Percentiles rank a stretch among this genome's conserved stretches.
Evolutionary conservation across 2,329 filamentous ascomycete genomes (phyloP).

Genomic region (Fusarium goolgardi): DNA sequence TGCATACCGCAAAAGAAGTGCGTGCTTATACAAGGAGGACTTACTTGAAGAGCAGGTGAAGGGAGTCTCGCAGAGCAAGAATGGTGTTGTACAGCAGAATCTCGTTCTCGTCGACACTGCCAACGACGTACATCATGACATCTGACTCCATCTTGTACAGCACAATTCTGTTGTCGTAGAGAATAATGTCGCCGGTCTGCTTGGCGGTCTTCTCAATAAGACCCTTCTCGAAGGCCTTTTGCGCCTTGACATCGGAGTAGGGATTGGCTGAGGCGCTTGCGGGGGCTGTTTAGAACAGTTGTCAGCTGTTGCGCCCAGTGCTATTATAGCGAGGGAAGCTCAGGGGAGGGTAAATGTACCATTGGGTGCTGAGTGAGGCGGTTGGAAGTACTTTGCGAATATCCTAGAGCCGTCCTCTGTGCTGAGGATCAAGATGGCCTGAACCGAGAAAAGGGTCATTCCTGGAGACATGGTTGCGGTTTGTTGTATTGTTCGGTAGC

Average conservation of each 20-base stretch:
- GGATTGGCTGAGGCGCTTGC: slow-evolving; percentile 73
- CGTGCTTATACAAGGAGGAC: slow-evolving; percentile 43
- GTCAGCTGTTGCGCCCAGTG: slow-evolving; percentile 47
- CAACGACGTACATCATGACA: slow-evolving; percentile 95
- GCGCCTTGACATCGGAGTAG: slow-evolving; percentile 89
- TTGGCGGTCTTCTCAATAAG: slow-evolving; percentile 96
- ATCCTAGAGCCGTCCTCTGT: slow-evolving; percentile 91
- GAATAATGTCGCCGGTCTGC: slow-evolving; percentile 93
- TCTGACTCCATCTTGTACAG: slow-evolving; percentile 99
- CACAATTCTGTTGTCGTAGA: slow-evolving; percentile 96
- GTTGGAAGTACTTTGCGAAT: slow-evolving; percentile 91
- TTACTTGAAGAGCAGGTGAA: slow-evolving; percentile 93
- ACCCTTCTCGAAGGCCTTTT: slow-evolving; percentile 97
- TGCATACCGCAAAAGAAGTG: neutral
- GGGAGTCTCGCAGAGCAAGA: slow-evolving; percentile 86
- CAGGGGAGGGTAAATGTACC: slow-evolving; percentile 46
- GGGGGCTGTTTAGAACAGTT: slow-evolving; percentile 44
- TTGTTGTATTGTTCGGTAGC: slow-evolving; percentile 34
- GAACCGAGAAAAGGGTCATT: slow-evolving; percentile 80
- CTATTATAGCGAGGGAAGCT: slow-evolving; percentile 30
- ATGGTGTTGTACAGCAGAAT: slow-evolving; percentile 95
- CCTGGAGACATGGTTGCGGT: slow-evolving; percentile 72
- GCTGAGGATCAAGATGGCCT: slow-evolving; percentile 81
- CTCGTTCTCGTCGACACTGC: slow-evolving; percentile 93
- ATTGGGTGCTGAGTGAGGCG: slow-evolving; percentile 63